phyloP scores from a whole-genome alignment of 352 stramenopile species.

The Phytopythium mirpurense region DNA sequence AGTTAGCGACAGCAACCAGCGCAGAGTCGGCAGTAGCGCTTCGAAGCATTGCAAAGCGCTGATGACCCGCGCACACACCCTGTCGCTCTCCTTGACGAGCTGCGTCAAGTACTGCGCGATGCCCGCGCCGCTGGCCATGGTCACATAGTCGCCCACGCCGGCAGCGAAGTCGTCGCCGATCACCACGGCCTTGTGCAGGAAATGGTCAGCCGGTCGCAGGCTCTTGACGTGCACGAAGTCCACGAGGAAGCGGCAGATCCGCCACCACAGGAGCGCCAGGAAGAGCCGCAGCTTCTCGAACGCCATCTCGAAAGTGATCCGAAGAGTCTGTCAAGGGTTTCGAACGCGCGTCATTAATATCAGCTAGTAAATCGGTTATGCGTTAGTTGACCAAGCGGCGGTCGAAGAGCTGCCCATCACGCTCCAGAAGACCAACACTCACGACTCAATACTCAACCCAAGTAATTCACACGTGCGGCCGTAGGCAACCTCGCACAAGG shows the following conservation, averaged over 20 bases:
- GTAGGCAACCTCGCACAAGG: too few relatives aligned
- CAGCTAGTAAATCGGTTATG: too few relatives aligned
- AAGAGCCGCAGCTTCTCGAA: constrained; percentile 40
- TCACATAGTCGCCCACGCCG: constrained; percentile 73
- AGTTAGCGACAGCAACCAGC: background rate
- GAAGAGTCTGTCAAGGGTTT: background rate
- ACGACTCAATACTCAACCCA: too few relatives aligned
- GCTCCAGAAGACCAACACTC: too few relatives aligned
- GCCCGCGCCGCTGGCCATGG: constrained; percentile 35
- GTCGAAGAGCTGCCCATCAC: too few relatives aligned
- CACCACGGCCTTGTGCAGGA: constrained; percentile 79
- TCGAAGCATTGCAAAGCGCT: too few relatives aligned
- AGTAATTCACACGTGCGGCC: too few relatives aligned
- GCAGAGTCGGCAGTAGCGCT: too few relatives aligned
- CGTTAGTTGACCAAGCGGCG: too few relatives aligned
- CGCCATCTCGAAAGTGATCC: constrained; percentile 9
- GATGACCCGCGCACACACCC: constrained; percentile 46
- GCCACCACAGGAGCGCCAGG: constrained; percentile 65
- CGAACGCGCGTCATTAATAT: background rate
- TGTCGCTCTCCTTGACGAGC: constrained; percentile 44
- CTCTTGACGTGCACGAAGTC: constrained; percentile 32
- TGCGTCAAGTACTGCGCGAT: constrained; percentile 53
- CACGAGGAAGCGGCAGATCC: constrained; percentile 49
- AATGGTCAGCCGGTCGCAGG: constrained; percentile 54
- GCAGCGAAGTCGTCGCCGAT: constrained; percentile 84